These are phyloP conservation scores for Dioscorea dumetorum DNA, from an alignment of 106 monocot genomes.

Conservation along the genomic window DNA sequence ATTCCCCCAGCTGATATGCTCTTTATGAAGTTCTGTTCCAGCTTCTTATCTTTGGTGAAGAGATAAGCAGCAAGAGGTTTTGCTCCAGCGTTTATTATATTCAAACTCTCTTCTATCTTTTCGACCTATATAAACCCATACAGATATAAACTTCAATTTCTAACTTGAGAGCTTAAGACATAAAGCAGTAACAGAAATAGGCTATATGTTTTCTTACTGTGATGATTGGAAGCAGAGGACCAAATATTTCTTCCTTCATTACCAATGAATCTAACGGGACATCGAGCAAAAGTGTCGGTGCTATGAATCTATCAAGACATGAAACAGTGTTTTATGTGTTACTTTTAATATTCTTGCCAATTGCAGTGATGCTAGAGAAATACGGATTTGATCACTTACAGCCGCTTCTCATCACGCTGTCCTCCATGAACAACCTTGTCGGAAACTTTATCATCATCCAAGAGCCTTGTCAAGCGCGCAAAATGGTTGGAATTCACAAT, in stretches of 20 bases:
- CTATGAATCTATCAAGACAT: not conserved
- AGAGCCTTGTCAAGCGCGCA: not conserved
- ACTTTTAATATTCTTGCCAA: too few relatives aligned
- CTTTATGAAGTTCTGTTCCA: not conserved
- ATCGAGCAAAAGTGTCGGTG: constrained; percentile 2
- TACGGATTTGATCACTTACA: not conserved
- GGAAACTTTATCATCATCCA: constrained; percentile 9
- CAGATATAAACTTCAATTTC: too few relatives aligned
- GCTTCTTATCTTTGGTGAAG: constrained; percentile 6
- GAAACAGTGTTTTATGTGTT: too few relatives aligned
- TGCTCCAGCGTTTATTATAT: not conserved
- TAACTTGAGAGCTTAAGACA: too few relatives aligned
- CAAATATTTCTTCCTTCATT: constrained; percentile 12
- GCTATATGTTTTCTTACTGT: not conserved
- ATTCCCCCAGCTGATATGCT: not conserved
- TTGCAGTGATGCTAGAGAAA: too few relatives aligned
- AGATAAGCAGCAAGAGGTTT: constrained; percentile 3
- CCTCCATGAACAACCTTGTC: constrained; percentile 7
- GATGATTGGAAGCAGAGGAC: not conserved
- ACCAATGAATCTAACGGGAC: not conserved
- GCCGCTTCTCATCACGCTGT: constrained; percentile 4
- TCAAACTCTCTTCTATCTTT: not conserved
- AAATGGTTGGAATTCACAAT: constrained; percentile 9
- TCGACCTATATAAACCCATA: not conserved
- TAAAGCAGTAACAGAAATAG: not conserved